A percentile compares a stretch with the other conserved stretches of the same genome.
Conservation (phyloP, 129 eudicot genomes). For the Gnaphalium uliginosum region DNA sequence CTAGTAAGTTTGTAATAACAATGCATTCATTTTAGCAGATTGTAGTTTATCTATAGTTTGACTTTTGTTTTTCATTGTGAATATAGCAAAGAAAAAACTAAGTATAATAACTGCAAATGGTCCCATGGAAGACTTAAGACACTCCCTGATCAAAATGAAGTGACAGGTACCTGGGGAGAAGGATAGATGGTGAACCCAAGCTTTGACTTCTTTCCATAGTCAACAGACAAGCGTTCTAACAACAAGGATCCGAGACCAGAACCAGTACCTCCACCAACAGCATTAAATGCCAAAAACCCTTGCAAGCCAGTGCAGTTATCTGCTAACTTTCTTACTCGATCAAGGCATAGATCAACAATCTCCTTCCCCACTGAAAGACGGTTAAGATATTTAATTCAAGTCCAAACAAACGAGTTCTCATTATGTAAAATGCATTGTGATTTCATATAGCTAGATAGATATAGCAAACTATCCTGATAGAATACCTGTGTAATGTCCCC, state of each 20-base stretch:
- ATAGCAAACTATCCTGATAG: not conserved
- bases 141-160: not conserved
- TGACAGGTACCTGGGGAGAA: slow-evolving; percentile 76
- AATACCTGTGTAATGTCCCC: slow-evolving; percentile 92
- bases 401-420: not conserved
- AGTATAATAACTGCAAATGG: not conserved
- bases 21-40: not conserved
- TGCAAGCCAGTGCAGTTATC: slow-evolving; percentile 98
- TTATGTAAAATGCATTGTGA: not conserved
- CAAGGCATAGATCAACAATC: slow-evolving; percentile 88
- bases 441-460: not conserved
- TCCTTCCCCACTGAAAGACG: slow-evolving; percentile 82
- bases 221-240: slow-evolving; percentile 94
- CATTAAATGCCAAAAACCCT: slow-evolving; percentile 92
- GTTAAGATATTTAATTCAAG: slow-evolving; percentile 4
- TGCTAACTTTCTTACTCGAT: slow-evolving; percentile 91
- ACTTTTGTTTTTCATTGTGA: not conserved
- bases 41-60: not conserved
- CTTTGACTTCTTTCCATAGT: slow-evolving; percentile 97
- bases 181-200: slow-evolving; percentile 98
- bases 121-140: not conserved
- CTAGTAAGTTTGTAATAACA: not conserved
- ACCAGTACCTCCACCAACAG: slow-evolving; percentile 99
- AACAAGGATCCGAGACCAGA: slow-evolving; percentile 98
- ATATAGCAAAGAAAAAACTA: too few relatives aligned